Evolutionary conservation across 1,284 basidiomycete species (phyloP), one percentile per base, ranked within the genome.

Genomic region (Tranzscheliella williamsii): DNA sequence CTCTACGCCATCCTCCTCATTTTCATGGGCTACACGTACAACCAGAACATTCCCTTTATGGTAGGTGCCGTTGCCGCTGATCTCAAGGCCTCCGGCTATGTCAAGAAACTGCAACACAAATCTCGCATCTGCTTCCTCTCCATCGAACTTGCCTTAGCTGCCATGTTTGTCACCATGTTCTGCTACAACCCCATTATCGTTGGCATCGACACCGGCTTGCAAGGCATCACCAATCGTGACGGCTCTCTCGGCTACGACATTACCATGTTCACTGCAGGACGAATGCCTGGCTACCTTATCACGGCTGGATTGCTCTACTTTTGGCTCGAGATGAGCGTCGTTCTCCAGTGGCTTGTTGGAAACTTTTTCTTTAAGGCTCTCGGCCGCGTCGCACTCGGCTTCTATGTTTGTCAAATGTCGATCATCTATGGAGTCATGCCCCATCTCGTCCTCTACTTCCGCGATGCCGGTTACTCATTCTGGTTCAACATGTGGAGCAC

Each of bases 321-420:
- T 47, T 80, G 79, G 79, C 65, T 79, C 47, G 79, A 80, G 61
- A 54, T 79, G 57, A 74, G 70, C 18, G 77, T 77, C 42, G 75
- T 75, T 22, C 73, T 79, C 63, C 79, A 80, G 51, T 80, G 79
- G 79, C 72, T 80, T 38, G 58, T 74, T 30, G 69, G 66, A 17
- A 79, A 79, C 75, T 58, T 60, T 21, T 37, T 78, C 32, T 79
- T 80, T 62, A 73, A 72, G 63, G 78, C 76, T 69, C 61, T 79
- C 37, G 79, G 79, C 34, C 78, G 79, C 41, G 72, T 79, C 21
- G 79, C 78, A 27, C 78, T 79, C 56, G 79, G 79, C 9, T 79
- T 80, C 72, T 79, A 79, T 65, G 71, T 79, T 27, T 79, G 78
- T 67, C 79, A 80, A 67, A 79, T 79, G 76, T 70, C 78, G 44